phyloP scores from a whole-genome alignment of 2,329 filamentous ascomycete species.

The Pyricularia grisea region DNA sequence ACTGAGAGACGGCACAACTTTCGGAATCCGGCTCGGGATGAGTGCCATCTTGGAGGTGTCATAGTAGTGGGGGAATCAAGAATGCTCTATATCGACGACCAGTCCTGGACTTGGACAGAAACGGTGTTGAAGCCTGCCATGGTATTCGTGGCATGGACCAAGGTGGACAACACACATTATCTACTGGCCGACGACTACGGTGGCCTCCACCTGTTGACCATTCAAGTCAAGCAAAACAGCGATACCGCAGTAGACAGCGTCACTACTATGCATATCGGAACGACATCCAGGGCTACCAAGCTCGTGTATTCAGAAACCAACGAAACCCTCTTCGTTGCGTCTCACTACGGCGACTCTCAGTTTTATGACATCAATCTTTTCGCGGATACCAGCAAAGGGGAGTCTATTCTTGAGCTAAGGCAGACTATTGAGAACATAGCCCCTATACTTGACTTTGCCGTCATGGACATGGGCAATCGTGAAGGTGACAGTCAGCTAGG shows the following conservation, averaged over 20 bases:
- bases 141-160: slow-evolving; percentile 87
- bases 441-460: slow-evolving; percentile 81
- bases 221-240: slow-evolving; percentile 54
- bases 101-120: slow-evolving; percentile 57
- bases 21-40: slow-evolving; percentile 41
- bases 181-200: slow-evolving; percentile 92
- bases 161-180: slow-evolving; percentile 72
- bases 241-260: slow-evolving; percentile 64
- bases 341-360: slow-evolving; percentile 88
- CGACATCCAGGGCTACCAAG: slow-evolving; percentile 65
- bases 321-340: slow-evolving; percentile 74
- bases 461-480: slow-evolving; percentile 92
- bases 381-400: background rate
- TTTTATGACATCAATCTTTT: slow-evolving; percentile 51
- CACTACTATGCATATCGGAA: slow-evolving; percentile 48
- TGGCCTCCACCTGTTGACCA: slow-evolving; percentile 71
- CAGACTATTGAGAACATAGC: slow-evolving; percentile 79
- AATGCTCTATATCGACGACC: slow-evolving; percentile 76
- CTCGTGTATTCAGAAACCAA: slow-evolving; percentile 46
- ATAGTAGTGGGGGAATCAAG: slow-evolving; percentile 72
- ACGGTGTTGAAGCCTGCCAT: slow-evolving; percentile 62
- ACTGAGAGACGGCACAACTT: slow-evolving; percentile 52
- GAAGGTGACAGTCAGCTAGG: slow-evolving; percentile 60
- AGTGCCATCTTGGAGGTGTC: slow-evolving; percentile 57
- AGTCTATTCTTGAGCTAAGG: slow-evolving; percentile 43